These are phyloP conservation scores for Bacterosira constricta DNA, from an alignment of 108 stramenopile species.

Conservation along the genomic window DNA sequence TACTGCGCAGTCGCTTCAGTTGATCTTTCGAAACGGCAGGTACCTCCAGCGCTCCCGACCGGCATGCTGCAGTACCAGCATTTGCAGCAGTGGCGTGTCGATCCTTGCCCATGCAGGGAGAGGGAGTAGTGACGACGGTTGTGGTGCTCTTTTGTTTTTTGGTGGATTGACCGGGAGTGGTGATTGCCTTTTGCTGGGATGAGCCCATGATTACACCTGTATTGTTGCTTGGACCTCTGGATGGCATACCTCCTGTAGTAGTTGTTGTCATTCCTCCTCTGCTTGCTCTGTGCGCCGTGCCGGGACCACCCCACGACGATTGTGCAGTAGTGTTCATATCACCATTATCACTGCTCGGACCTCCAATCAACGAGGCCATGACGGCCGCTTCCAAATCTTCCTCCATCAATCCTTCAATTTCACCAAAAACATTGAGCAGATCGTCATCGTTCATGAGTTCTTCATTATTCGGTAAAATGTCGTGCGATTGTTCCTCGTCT, in stretches of 20 bases:
- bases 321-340: no score
- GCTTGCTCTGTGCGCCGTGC: background rate
- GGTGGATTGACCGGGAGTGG: conserved; percentile 41
- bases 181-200: conserved; percentile 41
- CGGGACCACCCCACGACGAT: background rate
- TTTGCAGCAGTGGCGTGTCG: background rate
- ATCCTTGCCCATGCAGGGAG: conserved; percentile 26
- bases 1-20: conserved; percentile 48
- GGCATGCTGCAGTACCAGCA: no score
- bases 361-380: conserved; percentile 54
- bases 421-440: conserved; percentile 28
- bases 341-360: background rate
- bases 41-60: conserved; percentile 5
- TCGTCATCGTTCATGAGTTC: conserved; percentile 12
- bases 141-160: conserved; percentile 51
- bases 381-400: conserved; percentile 87
- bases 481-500: background rate
- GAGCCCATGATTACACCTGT: conserved; percentile 9
- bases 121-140: conserved; percentile 41
- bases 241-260: background rate
- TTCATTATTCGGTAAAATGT: background rate
- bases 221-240: background rate
- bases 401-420: conserved; percentile 78
- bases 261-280: conserved; percentile 15
- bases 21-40: conserved; percentile 59